Percentiles rank a stretch among this genome's conserved stretches.
Evolutionary conservation across 352 stramenopile species (phyloP).

Genomic region (Phytophthora agathidicida): DNA sequence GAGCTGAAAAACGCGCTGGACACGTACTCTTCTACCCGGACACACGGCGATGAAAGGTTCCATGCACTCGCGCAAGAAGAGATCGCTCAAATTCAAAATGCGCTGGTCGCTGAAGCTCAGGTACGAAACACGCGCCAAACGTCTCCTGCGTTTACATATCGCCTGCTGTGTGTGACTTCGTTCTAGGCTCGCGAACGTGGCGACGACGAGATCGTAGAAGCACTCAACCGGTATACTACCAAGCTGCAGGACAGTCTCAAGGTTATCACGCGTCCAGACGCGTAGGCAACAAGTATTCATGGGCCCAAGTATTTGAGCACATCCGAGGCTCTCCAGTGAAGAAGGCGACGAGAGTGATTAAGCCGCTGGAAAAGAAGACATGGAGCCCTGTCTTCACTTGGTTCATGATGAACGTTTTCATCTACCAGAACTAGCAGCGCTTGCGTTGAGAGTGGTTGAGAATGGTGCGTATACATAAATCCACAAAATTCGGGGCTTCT

Average conservation of each 20-base stretch:
- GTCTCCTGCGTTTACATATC: too few species aligned
- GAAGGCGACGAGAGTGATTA: too few species aligned
- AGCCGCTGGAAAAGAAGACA: too few species aligned
- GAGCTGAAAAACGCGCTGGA: constrained; percentile 77
- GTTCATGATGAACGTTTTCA: too few species aligned
- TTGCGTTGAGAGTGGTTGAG: too few species aligned
- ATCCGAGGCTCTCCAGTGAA: constrained; percentile 14
- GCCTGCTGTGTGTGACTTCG: background rate
- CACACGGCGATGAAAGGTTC: constrained; percentile 81
- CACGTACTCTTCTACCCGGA: constrained; percentile 69
- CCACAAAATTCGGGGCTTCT: too few species aligned
- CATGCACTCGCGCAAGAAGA: constrained; percentile 73
- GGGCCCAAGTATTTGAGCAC: constrained; percentile 15
- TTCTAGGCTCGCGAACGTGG: constrained; percentile 79
- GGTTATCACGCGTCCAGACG: constrained; percentile 89
- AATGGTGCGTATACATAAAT: too few species aligned
- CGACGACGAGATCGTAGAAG: constrained; percentile 95
- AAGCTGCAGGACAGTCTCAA: constrained; percentile 94
- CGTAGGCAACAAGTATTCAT: too few species aligned
- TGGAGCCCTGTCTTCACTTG: too few species aligned
- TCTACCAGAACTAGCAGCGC: too few species aligned
- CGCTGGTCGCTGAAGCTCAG: constrained; percentile 72
- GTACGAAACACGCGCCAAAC: constrained; percentile 19
- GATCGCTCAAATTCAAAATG: constrained; percentile 81
- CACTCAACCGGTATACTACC: constrained; percentile 92